Conservation (phyloP, 495 filamentous ascomycete species). For the Xylaria palmicola region DNA sequence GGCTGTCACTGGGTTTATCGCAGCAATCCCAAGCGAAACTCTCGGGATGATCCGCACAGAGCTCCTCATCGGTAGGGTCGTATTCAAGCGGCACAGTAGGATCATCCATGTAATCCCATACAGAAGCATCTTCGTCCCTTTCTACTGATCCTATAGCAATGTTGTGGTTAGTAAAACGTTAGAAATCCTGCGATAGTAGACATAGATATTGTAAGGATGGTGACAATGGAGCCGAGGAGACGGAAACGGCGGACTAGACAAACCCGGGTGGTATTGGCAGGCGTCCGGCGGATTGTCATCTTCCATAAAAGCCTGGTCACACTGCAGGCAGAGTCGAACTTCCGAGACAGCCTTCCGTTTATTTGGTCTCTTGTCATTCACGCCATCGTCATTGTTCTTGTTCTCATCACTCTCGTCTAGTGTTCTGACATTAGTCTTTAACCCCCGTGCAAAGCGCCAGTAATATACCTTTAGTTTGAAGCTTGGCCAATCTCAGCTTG, state of each 20-base stretch:
- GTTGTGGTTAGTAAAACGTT: not conserved
- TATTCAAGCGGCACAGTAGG: not conserved
- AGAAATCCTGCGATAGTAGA: not conserved
- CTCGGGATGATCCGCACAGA: not conserved
- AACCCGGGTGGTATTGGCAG: not conserved
- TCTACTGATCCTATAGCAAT: not conserved
- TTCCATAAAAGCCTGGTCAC: not conserved
- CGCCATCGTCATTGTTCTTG: no score
- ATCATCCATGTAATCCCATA: slow-evolving; percentile 5
- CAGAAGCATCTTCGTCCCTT: not conserved
- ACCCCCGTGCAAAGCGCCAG: not conserved
- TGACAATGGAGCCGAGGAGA: not conserved
- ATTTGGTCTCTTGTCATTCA: not conserved
- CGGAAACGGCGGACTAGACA: not conserved
- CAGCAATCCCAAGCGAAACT: slow-evolving; percentile 3
- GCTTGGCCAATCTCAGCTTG: not conserved
- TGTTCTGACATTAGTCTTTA: no score
- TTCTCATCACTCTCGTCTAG: not conserved
- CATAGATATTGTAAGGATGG: not conserved
- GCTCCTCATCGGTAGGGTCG: not conserved
- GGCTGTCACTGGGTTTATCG: not conserved
- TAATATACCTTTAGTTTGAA: not conserved
- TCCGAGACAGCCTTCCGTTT: not conserved
- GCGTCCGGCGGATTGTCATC: not conserved
- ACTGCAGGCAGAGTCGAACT: not conserved